phyloP scores from a whole-genome alignment of 306 rosid species.

The Prunus mume region DNA sequence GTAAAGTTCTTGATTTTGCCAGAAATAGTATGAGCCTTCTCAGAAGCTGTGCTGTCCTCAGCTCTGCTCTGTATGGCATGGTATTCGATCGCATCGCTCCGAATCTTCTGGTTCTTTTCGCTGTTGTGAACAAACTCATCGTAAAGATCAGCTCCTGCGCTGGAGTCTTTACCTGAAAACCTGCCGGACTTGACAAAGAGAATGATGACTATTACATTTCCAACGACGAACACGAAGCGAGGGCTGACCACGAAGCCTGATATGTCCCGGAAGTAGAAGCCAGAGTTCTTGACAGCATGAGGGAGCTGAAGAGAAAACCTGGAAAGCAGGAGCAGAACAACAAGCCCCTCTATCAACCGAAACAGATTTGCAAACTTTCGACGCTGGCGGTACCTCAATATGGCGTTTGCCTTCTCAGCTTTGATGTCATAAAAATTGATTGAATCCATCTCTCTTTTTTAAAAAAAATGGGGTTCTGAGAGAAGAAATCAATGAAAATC shows the following conservation, averaged over 20 bases:
- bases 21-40: neutral
- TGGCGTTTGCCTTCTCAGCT: conserved; percentile 65
- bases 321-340: conserved; percentile 53
- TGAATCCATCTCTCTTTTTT: conserved; percentile 46
- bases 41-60: neutral
- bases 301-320: conserved; percentile 55
- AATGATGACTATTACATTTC: conserved; percentile 68
- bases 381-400: conserved; percentile 43
- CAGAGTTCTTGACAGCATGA: conserved; percentile 50
- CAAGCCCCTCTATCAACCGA: conserved; percentile 56
- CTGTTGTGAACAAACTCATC: conserved; percentile 44
- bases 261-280: conserved; percentile 49
- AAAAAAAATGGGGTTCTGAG: neutral
- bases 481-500: conserved; percentile 5
- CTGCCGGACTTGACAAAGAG: conserved; percentile 63
- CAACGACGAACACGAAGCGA: conserved; percentile 64
- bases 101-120: conserved; percentile 29
- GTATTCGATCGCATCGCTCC: neutral
- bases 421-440: conserved; percentile 53
- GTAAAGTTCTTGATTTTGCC: conserved; percentile 29
- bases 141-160: conserved; percentile 37
- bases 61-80: neutral
- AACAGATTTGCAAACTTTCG: conserved; percentile 47
- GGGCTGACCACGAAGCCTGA: conserved; percentile 49
- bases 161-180: conserved; percentile 36